phyloP scores from a whole-genome alignment of 345 rosid genomes.

The Populus alba region DNA sequence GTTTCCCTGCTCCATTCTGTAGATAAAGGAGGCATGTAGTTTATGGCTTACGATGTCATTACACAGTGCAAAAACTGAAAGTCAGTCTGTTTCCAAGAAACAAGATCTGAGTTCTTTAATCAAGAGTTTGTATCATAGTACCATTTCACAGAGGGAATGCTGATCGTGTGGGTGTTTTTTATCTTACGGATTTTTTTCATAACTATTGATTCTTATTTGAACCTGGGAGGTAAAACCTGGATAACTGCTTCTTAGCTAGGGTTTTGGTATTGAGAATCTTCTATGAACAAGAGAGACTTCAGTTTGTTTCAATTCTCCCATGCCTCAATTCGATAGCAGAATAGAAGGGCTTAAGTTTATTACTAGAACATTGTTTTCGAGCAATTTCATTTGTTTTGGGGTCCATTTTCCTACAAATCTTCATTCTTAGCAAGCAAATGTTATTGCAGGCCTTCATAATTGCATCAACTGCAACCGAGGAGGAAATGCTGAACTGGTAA shows the following conservation, averaged over 20 bases:
- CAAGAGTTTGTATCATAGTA: background rate
- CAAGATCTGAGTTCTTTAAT: background rate
- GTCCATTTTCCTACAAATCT: conserved; percentile 1
- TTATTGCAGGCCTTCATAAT: conserved; percentile 31
- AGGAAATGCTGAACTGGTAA: conserved; percentile 33
- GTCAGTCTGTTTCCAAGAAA: background rate
- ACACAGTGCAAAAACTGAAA: background rate
- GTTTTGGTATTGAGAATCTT: background rate
- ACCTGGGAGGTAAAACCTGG: background rate
- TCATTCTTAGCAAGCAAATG: background rate
- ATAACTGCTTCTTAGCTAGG: background rate
- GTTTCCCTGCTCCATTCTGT: background rate
- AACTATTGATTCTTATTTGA: background rate
- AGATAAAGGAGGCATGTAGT: background rate
- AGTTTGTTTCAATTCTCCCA: background rate
- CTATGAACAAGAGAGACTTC: background rate
- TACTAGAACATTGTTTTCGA: background rate
- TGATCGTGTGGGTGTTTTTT: background rate
- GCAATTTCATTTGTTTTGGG: background rate
- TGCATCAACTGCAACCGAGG: conserved; percentile 34
- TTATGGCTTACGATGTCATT: background rate
- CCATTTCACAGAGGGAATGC: background rate
- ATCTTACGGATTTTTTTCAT: background rate
- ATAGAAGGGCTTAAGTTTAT: background rate
- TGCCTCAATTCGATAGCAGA: background rate